Base-by-base conservation (phyloP, 345 rosid species). In the Viola odorata region DNA sequence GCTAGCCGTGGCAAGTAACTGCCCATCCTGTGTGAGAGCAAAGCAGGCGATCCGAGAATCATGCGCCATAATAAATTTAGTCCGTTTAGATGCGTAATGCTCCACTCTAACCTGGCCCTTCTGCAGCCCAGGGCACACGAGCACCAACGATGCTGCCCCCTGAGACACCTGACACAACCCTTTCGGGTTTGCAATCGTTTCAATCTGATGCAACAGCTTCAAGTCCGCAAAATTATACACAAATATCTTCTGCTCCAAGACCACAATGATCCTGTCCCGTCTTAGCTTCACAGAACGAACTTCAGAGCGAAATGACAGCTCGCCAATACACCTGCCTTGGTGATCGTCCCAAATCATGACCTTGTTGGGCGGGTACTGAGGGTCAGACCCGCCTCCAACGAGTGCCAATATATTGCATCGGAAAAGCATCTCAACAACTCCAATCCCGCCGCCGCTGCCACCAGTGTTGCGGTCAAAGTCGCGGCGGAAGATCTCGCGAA, bases 261-360 rank as follows among this genome's bases (percentile, higher is more conserved):
- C 83, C 4, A 89, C 98, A 6, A 92, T 52, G 17, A 89, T 85
- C 60, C 96, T 75, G 71, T 87, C 96, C 37, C 94, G 80, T 37
- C 96, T 78, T 3, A 92, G 84, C 67, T 88, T 77, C 11, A 92
- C 92, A 0, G 96, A 74, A 53, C 94, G 77, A 15, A 92, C 96
- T 69, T 82, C 96, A 1, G 98, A 87, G 73, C 98, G 76, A 59
- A 92, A 92, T 3, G 95, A 80, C 17, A 92, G 88, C 75, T 92
- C 98, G 0, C 96, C 96, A 40, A 87, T 83, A 70, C 94, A 89
- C 14, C 91, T 81, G 40, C 91, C 77, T 67, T 83, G 94, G 55
- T 89, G 94, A 56, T 92, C 96, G 53, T 92, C 98, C 98, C 98
- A 92, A 54, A 92, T 83, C 94, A 92, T 86, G 15, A 86, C 94